Evolutionary conservation across 2,329 filamentous ascomycete genomes (phyloP), one percentile per base, ranked within the genome.

Genomic region (Chaetoscypha palmicola): DNA sequence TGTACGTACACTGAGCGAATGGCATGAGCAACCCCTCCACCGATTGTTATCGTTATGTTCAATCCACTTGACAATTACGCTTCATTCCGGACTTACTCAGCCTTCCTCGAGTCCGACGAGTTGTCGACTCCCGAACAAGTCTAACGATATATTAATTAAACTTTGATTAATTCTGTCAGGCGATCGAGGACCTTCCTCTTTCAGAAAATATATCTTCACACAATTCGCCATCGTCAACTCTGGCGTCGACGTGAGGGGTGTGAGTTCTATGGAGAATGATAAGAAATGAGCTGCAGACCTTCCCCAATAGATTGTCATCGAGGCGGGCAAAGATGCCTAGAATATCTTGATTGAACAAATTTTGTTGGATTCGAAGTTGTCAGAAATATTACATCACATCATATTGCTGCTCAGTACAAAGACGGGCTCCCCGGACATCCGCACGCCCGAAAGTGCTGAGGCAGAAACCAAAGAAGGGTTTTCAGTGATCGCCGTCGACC

Each of bases 131-230:
- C n/a, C 8, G 17, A 20, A 32, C 10, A 16, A 16, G 14, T 30
- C 24, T 40, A 4, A 5, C 30, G 26, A 14, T 41, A 41, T 12
- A 41, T 41, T 41, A n/a, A n/a, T n/a, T n/a, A 41, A 41, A 33
- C 7, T 22, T 41, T 41, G 30, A 41, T 41, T 41, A 41, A 41
- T 9, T 26, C 14, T 14, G 30, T 41, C 38, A 41, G 38, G 28
- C 28, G 38, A 24, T 23, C 17, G 17, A 23, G 21, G 32, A 24
- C 38, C 28, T 41, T n/a, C 38, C 20, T 19, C 30, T 41, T 33
- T 14, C 38, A 41, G 38, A 34, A 7, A 33, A 33, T 33, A 24
- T 24, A 26, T 24, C 32, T 19, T 33, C 17, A 8, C 20, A n/a
- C 20, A 34, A 24, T 17, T 12, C 30, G 38, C 28, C 38, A 33